Percentiles rank a stretch among this genome's conserved stretches.
These are phyloP conservation scores for Auricularia heimuer DNA, from an alignment of 768 basidiomycete genomes.

Conservation along the genomic window DNA sequence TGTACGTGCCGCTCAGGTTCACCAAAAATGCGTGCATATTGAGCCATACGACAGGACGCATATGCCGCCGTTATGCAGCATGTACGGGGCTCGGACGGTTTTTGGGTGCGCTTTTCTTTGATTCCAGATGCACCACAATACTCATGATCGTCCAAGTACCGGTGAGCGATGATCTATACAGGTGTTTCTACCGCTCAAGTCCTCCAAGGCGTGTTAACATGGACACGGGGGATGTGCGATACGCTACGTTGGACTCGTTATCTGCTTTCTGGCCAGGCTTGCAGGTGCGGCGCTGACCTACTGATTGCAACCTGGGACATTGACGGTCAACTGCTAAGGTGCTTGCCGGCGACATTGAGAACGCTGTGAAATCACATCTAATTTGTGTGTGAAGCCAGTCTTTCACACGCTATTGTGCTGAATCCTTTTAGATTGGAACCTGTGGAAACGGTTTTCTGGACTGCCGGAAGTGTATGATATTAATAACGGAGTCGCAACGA, in stretches of 20 bases:
- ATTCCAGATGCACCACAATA: too few species aligned
- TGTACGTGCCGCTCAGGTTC: not conserved
- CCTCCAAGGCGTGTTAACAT: conserved; percentile 81
- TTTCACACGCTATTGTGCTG: not conserved
- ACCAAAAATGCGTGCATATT: not conserved
- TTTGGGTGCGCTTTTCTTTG: conserved; percentile 53
- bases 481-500: conserved; percentile 57
- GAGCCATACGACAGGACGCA: conserved; percentile 36
- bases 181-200: not conserved
- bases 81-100: conserved; percentile 71
- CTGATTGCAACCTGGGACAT: conserved; percentile 11
- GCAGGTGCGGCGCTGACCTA: conserved; percentile 33
- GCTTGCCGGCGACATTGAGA: conserved; percentile 74
- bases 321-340: conserved; percentile 26
- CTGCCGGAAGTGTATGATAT: conserved; percentile 91
- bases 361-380: conserved; percentile 86
- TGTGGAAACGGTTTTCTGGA: conserved; percentile 82
- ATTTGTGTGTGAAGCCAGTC: conserved; percentile 44
- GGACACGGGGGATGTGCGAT: conserved; percentile 61
- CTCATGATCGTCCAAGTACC: not conserved
- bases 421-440: conserved; percentile 65
- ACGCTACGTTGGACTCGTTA: conserved; percentile 81
- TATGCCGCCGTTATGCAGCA: conserved; percentile 83
- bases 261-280: conserved; percentile 98
- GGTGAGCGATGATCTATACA: not conserved